Conservation (phyloP, 805 yeast genomes). For the Kuraishia floccosa region DNA sequence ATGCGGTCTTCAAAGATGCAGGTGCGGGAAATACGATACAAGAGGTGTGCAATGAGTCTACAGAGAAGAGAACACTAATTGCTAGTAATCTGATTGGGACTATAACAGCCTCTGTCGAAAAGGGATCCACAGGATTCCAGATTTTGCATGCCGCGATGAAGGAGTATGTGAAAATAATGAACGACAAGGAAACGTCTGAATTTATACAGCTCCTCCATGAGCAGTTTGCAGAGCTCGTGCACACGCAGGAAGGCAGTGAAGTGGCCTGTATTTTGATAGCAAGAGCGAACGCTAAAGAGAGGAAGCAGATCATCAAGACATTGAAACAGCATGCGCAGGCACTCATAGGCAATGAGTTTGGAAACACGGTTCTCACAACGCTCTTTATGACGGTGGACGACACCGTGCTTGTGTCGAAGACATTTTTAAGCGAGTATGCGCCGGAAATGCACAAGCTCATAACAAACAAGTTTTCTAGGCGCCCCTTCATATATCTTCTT, state of each 20-base stretch:
- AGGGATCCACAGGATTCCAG: slow-evolving; percentile 94
- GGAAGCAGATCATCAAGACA: slow-evolving; percentile 64
- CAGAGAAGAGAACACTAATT: slow-evolving; percentile 71
- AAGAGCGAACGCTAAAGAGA: slow-evolving; percentile 82
- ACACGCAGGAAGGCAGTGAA: slow-evolving; percentile 88
- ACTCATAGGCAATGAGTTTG: slow-evolving; percentile 75
- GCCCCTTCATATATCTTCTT: slow-evolving; percentile 77
- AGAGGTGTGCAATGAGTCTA: slow-evolving; percentile 54
- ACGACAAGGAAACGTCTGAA: slow-evolving; percentile 61
- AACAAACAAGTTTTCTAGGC: slow-evolving; percentile 68
- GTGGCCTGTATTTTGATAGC: slow-evolving; percentile 80
- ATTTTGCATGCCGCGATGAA: slow-evolving; percentile 93
- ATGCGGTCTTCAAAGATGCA: slow-evolving; percentile 76
- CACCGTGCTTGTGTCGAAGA: slow-evolving; percentile 70
- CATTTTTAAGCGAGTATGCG: slow-evolving; percentile 51
- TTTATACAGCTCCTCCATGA: slow-evolving; percentile 76
- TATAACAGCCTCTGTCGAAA: slow-evolving; percentile 82
- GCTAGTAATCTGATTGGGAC: slow-evolving; percentile 71
- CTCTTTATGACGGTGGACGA: slow-evolving; percentile 86
- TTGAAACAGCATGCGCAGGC: slow-evolving; percentile 69
- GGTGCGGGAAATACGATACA: slow-evolving; percentile 52
- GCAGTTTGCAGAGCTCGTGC: slow-evolving; percentile 90
- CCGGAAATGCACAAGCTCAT: slow-evolving; percentile 43
- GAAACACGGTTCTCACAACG: slow-evolving; percentile 70
- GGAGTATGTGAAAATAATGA: slow-evolving; percentile 69